These are phyloP conservation scores for Trichopus zeylanicus DNA, from an alignment of 116 monocot species.

Conservation along the genomic window DNA sequence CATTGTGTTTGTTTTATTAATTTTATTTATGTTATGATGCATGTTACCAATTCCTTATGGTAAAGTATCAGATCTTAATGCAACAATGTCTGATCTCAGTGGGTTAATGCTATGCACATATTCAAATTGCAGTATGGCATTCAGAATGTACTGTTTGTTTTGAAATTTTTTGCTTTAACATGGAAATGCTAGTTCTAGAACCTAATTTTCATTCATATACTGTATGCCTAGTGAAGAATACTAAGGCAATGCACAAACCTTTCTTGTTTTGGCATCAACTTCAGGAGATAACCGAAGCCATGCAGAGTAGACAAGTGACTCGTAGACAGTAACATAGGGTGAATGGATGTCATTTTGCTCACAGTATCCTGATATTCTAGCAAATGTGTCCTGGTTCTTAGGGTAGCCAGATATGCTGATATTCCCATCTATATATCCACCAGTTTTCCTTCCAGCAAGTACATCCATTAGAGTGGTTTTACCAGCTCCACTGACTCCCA, in stretches of 20 bases:
- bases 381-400: constrained; percentile 55
- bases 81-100: too few relatives aligned
- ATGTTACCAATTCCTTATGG: too few relatives aligned
- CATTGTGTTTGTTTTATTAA: too few relatives aligned
- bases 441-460: constrained; percentile 48
- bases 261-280: constrained; percentile 17
- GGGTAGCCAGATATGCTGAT: constrained; percentile 40
- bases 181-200: too few relatives aligned
- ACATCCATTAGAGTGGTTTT: constrained; percentile 62
- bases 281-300: constrained; percentile 40
- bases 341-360: constrained; percentile 61
- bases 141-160: too few relatives aligned
- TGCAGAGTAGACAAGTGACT: constrained; percentile 43
- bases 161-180: too few relatives aligned
- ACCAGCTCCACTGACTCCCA: constrained; percentile 57
- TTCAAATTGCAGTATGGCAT: too few relatives aligned
- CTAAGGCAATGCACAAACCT: constrained; percentile 13
- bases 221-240: too few relatives aligned
- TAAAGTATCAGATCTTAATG: too few relatives aligned
- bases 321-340: constrained; percentile 45
- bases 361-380: constrained; percentile 50
- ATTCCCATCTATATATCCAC: constrained; percentile 41
- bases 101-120: too few relatives aligned
- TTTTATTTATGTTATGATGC: too few relatives aligned
- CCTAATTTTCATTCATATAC: too few relatives aligned